Evolutionary conservation across 768 basidiomycete genomes (phyloP), one percentile per base, ranked within the genome.

Genomic region (Suillus americanus): DNA sequence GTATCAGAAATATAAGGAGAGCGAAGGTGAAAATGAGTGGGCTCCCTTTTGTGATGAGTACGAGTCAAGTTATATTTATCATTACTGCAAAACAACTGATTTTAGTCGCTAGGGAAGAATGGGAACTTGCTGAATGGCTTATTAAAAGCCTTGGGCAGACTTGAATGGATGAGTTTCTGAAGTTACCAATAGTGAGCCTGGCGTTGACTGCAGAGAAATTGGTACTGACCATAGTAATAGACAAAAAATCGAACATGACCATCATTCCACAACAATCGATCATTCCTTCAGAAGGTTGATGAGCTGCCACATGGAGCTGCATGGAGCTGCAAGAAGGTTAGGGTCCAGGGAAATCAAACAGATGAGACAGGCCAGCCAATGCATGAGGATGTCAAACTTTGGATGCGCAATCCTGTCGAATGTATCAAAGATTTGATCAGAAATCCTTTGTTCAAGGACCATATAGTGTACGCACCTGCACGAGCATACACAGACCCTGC

Each of bases 101-200:
- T 28, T 30, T 16, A 16, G 12, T 28, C 3, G 3, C 50, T 14
- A 51, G 50, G 25, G 77, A 76, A 10, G 75, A 80, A 33, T 79
- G 77, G 71, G 74, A 76, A 50, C 60, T 80, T 3, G 79, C 69
- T 2, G 48, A 64, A 20, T 80, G 74, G 77, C 57, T 81, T 33
- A 70, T 74, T 48, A 66, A 59, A 71, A 50, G 63, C 48, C 65
- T 72, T 5, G 70, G 78, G 8, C 69, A 78, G 23, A 72, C 60
- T 1, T 69, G 74, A 60, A 77, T 74, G 0, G 68, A 45, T 10
- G 43, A 45, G 18, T 45, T 45, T n/a, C 43, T 45, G 18, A 45
- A 45, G 43, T 45, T 45, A 45, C 43, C 9, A 0, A 45, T 45
- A 9, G 43, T 45, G 3, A 45, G 43, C 18, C 9, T 4, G 3